These are phyloP conservation scores for Agaricus bisporus DNA, from an alignment of 768 basidiomycete genomes.

Conservation along the genomic window DNA sequence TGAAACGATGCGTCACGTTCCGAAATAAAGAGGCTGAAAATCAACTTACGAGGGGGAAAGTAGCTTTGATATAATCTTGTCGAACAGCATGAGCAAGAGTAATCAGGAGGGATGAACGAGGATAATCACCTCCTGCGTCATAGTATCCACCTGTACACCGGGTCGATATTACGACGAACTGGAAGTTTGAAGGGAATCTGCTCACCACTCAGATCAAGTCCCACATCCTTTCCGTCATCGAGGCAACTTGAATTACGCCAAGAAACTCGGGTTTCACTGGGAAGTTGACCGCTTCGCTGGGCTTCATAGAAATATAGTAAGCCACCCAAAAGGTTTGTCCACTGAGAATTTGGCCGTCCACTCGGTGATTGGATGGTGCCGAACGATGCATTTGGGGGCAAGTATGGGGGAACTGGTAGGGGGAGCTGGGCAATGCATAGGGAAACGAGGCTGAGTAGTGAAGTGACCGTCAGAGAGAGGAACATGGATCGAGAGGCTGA, in stretches of 20 bases:
- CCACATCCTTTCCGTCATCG: slow-evolving; percentile 70
- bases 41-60: slow-evolving; percentile 67
- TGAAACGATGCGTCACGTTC: slow-evolving; percentile 19
- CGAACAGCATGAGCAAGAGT: slow-evolving; percentile 6
- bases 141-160: slow-evolving; percentile 61
- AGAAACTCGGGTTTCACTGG: slow-evolving; percentile 60
- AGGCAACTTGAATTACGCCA: slow-evolving; percentile 85
- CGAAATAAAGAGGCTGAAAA: background rate
- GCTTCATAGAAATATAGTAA: slow-evolving; percentile 88
- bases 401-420: slow-evolving; percentile 57
- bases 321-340: slow-evolving; percentile 77
- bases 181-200: background rate
- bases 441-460: slow-evolving; percentile 19
- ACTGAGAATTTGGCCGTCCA: slow-evolving; percentile 63
- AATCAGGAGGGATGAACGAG: background rate
- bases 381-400: slow-evolving; percentile 52
- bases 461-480: slow-evolving; percentile 18
- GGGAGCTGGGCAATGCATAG: slow-evolving; percentile 44
- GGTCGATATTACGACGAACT: background rate
- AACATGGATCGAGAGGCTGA: slow-evolving; percentile 17
- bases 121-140: slow-evolving; percentile 78
- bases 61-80: slow-evolving; percentile 82
- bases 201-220: slow-evolving; percentile 66
- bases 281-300: slow-evolving; percentile 76
- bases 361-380: slow-evolving; percentile 46